Base-by-base conservation (phyloP, 1,284 basidiomycete genomes). In the Phaffia rhodozyma region DNA sequence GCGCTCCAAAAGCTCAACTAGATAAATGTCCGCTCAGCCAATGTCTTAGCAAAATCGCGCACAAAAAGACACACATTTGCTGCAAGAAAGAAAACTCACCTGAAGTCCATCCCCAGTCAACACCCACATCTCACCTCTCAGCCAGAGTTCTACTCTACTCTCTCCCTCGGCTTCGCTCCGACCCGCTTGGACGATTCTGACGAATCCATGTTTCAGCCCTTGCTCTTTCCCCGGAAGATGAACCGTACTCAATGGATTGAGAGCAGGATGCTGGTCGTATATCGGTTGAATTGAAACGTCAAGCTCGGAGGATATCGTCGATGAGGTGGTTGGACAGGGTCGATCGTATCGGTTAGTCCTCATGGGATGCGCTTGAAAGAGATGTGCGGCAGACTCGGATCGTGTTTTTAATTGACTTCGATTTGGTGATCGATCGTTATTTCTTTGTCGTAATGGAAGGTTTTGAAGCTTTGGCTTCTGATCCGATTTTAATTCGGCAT, bases 191-290 rank as follows among this genome's bases (percentile, higher is more conserved):
- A 54, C 21, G 32, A 63, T 52, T 1, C 32, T 18, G 18, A 63
- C 51, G 52, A 25, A 57, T 4, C 62, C 62, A 23, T 59, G 57
- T 48, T 63, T 63, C 52, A 63, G 57, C 9, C 43, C 16, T 23
- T 63, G 62, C 23, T 29, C n/a, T 0, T 51, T 54, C 3, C 51
- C 16, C 5, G 50, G 50, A 7, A 63, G 62, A 18, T 63, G 62
- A 1, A 30, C 20, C 1, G 62, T 63, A 25, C 53, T 51, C 11
- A 63, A 53, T 7, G 62, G 62, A n/a, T 29, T 43, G 21, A 23
- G n/a, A 20, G 57, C 57, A 7, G 57, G 57, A 21, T 49, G 57
- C 18, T 29, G 11, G 20, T 27, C 20, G 13, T 11, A 11, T 21
- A 18, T 27, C 38, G 30, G 2, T 25, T 4, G 30, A 6, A 16